Conservation (phyloP, 768 basidiomycete genomes). For the Postia placenta region DNA sequence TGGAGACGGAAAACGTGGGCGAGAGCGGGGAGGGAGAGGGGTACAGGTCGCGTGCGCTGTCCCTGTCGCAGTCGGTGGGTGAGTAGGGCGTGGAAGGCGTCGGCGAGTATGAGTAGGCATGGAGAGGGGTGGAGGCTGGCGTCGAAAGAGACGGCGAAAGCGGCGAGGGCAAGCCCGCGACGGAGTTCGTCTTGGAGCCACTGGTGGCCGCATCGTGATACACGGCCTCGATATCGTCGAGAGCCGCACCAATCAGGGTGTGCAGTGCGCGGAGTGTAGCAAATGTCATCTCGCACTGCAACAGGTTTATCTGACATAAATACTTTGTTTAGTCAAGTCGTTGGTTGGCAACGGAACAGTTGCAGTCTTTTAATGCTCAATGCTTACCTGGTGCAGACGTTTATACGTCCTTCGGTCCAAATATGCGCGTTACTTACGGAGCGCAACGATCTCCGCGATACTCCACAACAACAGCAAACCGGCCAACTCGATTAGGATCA, state of each 20-base stretch:
- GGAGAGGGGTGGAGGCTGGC: not conserved
- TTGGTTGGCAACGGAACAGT: too few relatives aligned
- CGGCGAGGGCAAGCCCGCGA: not conserved
- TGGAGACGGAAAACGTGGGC: not conserved
- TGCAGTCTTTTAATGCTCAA: too few relatives aligned
- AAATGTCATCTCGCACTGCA: constrained; percentile 39
- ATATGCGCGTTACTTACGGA: too few relatives aligned
- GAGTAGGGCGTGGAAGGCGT: not conserved
- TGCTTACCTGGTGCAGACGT: too few relatives aligned
- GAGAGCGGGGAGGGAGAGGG: not conserved
- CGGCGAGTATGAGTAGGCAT: not conserved
- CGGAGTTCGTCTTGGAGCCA: not conserved
- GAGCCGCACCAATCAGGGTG: constrained; percentile 58
- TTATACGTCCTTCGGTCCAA: too few relatives aligned
- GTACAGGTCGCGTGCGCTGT: not conserved
- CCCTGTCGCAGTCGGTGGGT: not conserved
- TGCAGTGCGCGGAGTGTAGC: constrained; percentile 58
- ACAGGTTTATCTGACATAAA: too few relatives aligned
- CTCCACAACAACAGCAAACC: too few relatives aligned
- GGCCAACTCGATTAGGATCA: too few relatives aligned
- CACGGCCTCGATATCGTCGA: constrained; percentile 61
- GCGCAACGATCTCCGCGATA: too few relatives aligned
- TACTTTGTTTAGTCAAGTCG: too few relatives aligned
- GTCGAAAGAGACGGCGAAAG: not conserved
- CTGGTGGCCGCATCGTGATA: constrained; percentile 22